These are phyloP conservation scores for Arabidopsis suecica DNA, from an alignment of 345 rosid species.

Conservation along the genomic window DNA sequence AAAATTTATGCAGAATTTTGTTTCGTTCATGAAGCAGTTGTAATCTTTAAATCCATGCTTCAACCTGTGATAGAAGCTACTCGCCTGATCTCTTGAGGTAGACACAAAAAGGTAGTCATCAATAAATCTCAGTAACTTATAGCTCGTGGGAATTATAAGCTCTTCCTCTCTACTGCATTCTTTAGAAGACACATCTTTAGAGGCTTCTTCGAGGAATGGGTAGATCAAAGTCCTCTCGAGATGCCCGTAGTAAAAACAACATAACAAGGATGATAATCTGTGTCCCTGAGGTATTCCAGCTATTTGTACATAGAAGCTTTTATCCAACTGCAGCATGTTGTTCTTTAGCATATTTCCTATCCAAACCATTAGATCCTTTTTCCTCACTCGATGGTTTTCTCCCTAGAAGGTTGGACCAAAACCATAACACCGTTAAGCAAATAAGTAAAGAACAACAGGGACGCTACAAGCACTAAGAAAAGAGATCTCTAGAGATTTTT, in stretches of 20 bases:
- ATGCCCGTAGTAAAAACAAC: slow-evolving; percentile 83
- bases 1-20: slow-evolving; percentile 69
- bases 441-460: slow-evolving; percentile 1
- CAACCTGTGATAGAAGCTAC: slow-evolving; percentile 56
- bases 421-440: slow-evolving; percentile 8
- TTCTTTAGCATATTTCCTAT: slow-evolving; percentile 62
- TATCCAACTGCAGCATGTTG: slow-evolving; percentile 62
- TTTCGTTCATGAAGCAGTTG: slow-evolving; percentile 80
- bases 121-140: slow-evolving; percentile 66
- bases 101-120: slow-evolving; percentile 85
- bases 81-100: slow-evolving; percentile 73
- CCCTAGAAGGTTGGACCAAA: slow-evolving; percentile 51
- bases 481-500: slow-evolving; percentile 6
- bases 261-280: slow-evolving; percentile 68
- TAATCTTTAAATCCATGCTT: slow-evolving; percentile 68
- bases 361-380: slow-evolving; percentile 48
- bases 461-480: slow-evolving; percentile 2
- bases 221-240: slow-evolving; percentile 69
- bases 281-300: slow-evolving; percentile 92
- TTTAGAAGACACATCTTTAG: slow-evolving; percentile 36
- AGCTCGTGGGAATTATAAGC: slow-evolving; percentile 42
- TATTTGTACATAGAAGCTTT: slow-evolving; percentile 61
- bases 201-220: slow-evolving; percentile 63
- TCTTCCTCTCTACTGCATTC: slow-evolving; percentile 33
- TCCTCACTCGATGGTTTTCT: slow-evolving; percentile 43